phyloP scores from a whole-genome alignment of 805 yeast genomes.

The Starmerella stigmatis region DNA sequence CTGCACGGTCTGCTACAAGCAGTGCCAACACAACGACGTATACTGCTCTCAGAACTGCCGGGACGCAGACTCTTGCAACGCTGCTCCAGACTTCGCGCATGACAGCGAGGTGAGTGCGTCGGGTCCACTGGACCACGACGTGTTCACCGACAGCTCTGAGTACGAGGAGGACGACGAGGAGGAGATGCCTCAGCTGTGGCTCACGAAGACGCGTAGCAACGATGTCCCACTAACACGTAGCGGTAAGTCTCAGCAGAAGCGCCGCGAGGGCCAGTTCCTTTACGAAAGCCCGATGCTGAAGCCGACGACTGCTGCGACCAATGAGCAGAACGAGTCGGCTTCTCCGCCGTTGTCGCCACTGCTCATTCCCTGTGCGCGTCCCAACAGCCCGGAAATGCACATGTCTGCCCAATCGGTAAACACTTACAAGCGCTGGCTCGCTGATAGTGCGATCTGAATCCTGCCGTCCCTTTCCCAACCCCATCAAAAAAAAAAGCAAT shows the following conservation, averaged over 20 bases:
- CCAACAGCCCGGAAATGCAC: slow-evolving; percentile 1
- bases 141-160: background rate
- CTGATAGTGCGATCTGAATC: slow-evolving; percentile 9
- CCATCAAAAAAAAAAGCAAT: background rate
- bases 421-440: slow-evolving; percentile 24
- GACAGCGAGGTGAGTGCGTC: no score
- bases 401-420: slow-evolving; percentile 19
- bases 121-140: slow-evolving; percentile 3
- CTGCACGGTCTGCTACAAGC: slow-evolving; percentile 49
- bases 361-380: slow-evolving; percentile 17
- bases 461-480: background rate
- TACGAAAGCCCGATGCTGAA: slow-evolving; percentile 24
- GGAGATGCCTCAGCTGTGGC: slow-evolving; percentile 11
- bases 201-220: background rate
- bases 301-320: slow-evolving; percentile 19
- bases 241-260: background rate
- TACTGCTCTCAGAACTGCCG: slow-evolving; percentile 42
- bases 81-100: background rate
- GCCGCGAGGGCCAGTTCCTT: slow-evolving; percentile 16
- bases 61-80: slow-evolving; percentile 11
- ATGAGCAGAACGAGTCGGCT: background rate
- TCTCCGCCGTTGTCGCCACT: slow-evolving; percentile 25
- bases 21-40: slow-evolving; percentile 36
- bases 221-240: background rate
- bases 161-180: slow-evolving; percentile 16